phyloP scores from a whole-genome alignment of 441 rosid species.

The Gossypium davidsonii region DNA sequence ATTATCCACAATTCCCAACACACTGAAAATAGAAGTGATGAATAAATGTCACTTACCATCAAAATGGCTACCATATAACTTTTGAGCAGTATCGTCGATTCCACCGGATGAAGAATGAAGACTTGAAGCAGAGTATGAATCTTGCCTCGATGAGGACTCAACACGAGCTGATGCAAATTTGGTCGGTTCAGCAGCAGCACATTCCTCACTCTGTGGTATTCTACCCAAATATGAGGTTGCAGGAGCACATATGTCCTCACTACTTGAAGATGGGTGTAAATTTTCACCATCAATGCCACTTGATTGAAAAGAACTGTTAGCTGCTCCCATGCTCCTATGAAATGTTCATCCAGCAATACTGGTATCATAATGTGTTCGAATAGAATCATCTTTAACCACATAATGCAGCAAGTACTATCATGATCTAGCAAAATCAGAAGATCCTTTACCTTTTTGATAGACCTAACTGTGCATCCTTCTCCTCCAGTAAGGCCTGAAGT shows the following conservation, averaged over 20 bases:
- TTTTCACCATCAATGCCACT: constrained; percentile 32
- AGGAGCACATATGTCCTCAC: constrained; percentile 25
- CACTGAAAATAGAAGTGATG: not conserved
- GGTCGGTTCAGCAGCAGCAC: constrained; percentile 19
- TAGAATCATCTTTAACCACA: constrained; percentile 6
- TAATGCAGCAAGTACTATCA: not conserved
- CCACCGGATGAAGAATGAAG: constrained; percentile 20
- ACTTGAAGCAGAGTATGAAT: constrained; percentile 23
- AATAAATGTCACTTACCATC: constrained; percentile 25
- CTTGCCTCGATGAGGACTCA: constrained; percentile 20
- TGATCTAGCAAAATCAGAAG: constrained; percentile 9
- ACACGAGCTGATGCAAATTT: constrained; percentile 15
- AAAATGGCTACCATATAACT: constrained; percentile 14
- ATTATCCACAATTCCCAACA: not conserved
- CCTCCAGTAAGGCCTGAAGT: constrained; percentile 61
- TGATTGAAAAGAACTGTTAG: constrained; percentile 27
- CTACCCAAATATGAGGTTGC: constrained; percentile 15
- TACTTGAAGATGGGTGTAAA: constrained; percentile 16
- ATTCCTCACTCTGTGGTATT: constrained; percentile 25
- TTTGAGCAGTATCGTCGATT: constrained; percentile 22
- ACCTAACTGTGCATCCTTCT: constrained; percentile 45
- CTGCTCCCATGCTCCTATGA: constrained; percentile 24
- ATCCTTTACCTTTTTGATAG: constrained; percentile 37
- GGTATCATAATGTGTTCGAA: constrained; percentile 20
- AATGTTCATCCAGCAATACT: constrained; percentile 28